Evolutionary conservation across 1,139 yeast genomes (phyloP).

Genomic region (Taiozyma sp.): DNA sequence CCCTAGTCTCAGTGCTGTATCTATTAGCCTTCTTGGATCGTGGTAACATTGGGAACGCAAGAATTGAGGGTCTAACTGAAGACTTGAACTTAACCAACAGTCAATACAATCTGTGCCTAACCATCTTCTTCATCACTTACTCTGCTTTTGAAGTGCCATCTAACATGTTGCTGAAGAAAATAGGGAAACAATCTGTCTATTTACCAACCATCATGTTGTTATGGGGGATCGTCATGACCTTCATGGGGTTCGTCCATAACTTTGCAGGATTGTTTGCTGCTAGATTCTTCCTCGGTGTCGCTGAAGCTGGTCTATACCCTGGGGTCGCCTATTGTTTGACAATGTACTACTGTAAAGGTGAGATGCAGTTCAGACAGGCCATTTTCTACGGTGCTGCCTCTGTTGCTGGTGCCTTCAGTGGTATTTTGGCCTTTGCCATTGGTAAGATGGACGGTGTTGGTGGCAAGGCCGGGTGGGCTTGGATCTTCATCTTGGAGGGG

Average conservation of each 20-base stretch:
- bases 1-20: slow-evolving; percentile 44
- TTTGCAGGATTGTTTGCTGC: slow-evolving; percentile 41
- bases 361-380: slow-evolving; percentile 42
- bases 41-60: slow-evolving; percentile 57
- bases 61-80: slow-evolving; percentile 50
- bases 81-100: slow-evolving; percentile 44
- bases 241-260: slow-evolving; percentile 36
- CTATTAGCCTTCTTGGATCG: slow-evolving; percentile 53
- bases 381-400: slow-evolving; percentile 45
- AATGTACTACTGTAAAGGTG: slow-evolving; percentile 44
- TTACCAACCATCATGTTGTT: slow-evolving; percentile 43
- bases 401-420: slow-evolving; percentile 47
- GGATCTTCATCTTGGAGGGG: slow-evolving; percentile 58
- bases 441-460: slow-evolving; percentile 31
- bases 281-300: slow-evolving; percentile 49
- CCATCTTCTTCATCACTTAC: slow-evolving; percentile 54
- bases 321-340: slow-evolving; percentile 37
- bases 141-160: slow-evolving; percentile 53
- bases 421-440: slow-evolving; percentile 38
- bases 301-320: slow-evolving; percentile 56
- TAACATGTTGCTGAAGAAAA: slow-evolving; percentile 32
- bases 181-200: slow-evolving; percentile 38
- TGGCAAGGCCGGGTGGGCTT: slow-evolving; percentile 45
- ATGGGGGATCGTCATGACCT: slow-evolving; percentile 48
- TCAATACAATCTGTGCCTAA: slow-evolving; percentile 49